phyloP scores from a whole-genome alignment of 441 rosid species.

The Daphne laureola region DNA sequence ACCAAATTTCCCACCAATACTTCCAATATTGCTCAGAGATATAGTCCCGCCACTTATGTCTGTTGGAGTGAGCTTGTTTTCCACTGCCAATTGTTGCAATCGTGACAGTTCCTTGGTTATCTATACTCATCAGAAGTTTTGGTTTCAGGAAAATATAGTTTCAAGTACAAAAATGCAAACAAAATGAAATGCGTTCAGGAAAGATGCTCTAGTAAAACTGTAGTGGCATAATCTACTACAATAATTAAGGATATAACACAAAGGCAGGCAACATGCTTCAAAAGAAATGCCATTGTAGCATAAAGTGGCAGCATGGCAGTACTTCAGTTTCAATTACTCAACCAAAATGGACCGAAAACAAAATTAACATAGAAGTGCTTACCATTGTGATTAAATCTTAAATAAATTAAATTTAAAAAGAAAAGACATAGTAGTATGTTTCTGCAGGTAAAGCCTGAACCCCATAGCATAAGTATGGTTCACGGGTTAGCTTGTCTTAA shows the following conservation, averaged over 20 bases:
- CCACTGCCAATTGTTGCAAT: conserved; percentile 55
- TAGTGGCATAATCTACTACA: no score
- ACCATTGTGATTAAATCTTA: not conserved
- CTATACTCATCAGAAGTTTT: conserved; percentile 15
- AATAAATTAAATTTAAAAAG: not conserved
- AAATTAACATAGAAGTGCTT: not conserved
- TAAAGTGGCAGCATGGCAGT: not conserved
- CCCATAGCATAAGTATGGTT: not conserved
- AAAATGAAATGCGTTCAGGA: not conserved
- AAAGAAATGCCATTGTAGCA: not conserved
- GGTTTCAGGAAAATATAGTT: not conserved
- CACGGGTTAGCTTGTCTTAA: not conserved
- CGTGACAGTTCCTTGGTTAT: conserved; percentile 76
- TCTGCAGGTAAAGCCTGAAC: not conserved
- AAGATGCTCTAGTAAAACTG: no score
- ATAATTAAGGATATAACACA: no score
- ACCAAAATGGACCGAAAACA: no score
- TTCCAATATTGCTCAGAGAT: conserved; percentile 84
- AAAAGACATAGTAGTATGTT: not conserved
- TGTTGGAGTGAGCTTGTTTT: conserved; percentile 65
- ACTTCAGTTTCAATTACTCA: no score
- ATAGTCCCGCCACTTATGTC: conserved; percentile 84
- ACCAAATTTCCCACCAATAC: conserved; percentile 92
- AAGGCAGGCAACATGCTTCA: no score
- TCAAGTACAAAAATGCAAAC: not conserved